Conservation (phyloP, 202 grass and related monocot genomes). For the Musa balbisiana region DNA sequence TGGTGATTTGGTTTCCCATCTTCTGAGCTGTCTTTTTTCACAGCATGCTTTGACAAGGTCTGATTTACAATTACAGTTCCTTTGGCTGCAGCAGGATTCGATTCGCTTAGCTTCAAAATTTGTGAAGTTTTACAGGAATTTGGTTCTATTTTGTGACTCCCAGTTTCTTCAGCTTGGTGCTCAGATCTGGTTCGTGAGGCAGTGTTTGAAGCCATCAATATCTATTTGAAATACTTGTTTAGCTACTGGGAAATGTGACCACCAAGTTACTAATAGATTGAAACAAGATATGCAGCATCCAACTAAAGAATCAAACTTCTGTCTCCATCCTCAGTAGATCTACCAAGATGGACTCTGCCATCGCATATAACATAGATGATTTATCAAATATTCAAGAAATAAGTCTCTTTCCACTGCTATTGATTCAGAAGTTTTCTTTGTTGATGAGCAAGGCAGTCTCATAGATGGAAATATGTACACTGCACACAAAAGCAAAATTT, state of each 20-base stretch:
- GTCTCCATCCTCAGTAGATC: neutral
- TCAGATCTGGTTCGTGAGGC: neutral
- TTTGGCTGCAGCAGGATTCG: neutral
- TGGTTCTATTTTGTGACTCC: neutral
- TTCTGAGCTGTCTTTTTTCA: neutral
- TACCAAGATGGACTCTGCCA: neutral
- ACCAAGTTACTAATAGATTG: neutral
- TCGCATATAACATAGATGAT: neutral
- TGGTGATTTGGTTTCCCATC: conserved; percentile 3
- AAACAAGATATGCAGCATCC: neutral
- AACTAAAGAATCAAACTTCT: neutral
- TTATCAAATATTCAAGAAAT: no score
- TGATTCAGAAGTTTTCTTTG: no score
- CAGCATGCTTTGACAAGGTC: neutral
- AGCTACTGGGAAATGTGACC: neutral
- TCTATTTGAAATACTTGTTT: neutral
- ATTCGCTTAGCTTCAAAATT: neutral
- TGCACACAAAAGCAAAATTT: neutral
- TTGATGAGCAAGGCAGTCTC: no score
- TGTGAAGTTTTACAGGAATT: neutral
- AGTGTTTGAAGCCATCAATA: neutral
- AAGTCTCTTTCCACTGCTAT: no score
- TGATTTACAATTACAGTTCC: neutral
- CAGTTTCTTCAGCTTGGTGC: neutral
- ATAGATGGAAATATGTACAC: neutral